Percentiles rank a stretch among this genome's conserved stretches.
These are phyloP conservation scores for Ogataea corticis DNA, from an alignment of 805 yeast genomes.

Conservation along the genomic window DNA sequence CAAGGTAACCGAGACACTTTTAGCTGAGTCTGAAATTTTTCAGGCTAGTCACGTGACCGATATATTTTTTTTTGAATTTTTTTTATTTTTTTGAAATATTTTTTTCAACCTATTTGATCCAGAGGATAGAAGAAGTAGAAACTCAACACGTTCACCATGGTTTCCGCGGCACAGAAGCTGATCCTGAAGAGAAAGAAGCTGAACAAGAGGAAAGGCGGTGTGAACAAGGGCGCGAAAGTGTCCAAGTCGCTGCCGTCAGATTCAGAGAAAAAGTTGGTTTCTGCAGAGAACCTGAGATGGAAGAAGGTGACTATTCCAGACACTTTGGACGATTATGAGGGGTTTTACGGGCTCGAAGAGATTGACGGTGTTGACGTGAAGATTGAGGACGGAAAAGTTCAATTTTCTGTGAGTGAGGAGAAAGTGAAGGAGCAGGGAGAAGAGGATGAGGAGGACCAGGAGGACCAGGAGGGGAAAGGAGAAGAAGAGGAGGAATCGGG, in stretches of 20 bases:
- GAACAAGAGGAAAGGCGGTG: conserved; percentile 7
- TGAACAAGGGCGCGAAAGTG: conserved; percentile 5
- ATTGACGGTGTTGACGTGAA: conserved; percentile 89
- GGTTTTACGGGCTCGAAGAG: conserved; percentile 91
- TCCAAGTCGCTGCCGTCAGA: not conserved
- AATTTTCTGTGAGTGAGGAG: conserved; percentile 49
- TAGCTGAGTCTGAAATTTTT: conserved; percentile 2
- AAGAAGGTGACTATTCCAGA: conserved; percentile 80
- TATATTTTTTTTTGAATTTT: not conserved
- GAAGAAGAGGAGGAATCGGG: conserved; percentile 9
- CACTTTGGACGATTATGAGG: conserved; percentile 82
- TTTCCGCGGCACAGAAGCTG: conserved; percentile 15
- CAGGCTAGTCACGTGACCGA: conserved; percentile 2
- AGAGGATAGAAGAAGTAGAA: not conserved
- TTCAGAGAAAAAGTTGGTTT: conserved; percentile 35
- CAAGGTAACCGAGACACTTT: too few species aligned
- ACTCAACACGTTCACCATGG: conserved; percentile 15
- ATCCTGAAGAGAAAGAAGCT: conserved; percentile 19
- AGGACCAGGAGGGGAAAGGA: conserved; percentile 12
- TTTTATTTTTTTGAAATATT: conserved; percentile 4
- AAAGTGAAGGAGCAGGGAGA: conserved; percentile 22
- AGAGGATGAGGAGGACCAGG: conserved; percentile 7
- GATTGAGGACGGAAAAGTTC: conserved; percentile 65
- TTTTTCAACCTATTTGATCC: not conserved
- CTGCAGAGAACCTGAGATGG: conserved; percentile 65